Evolutionary conservation across 805 yeast species (phyloP).

Genomic region (Schwanniomyces occidentalis): DNA sequence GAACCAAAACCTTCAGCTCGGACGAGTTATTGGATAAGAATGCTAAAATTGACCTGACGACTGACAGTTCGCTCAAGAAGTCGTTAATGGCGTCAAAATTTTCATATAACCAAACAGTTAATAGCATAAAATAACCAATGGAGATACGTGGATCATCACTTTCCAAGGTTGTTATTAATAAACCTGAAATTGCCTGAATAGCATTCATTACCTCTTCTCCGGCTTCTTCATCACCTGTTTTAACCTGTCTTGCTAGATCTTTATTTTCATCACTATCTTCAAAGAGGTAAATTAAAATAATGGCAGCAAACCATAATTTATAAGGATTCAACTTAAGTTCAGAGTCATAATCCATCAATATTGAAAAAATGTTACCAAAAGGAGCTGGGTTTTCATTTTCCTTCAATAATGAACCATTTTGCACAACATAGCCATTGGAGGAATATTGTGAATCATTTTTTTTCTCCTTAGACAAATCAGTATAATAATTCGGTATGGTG

Average conservation of each 20-base stretch:
- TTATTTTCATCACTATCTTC: conserved; percentile 53
- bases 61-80: conserved; percentile 66
- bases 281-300: conserved; percentile 62
- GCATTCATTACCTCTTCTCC: conserved; percentile 72
- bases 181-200: conserved; percentile 76
- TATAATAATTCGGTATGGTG: conserved; percentile 23
- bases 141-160: conserved; percentile 71
- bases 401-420: not conserved
- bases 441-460: conserved; percentile 9
- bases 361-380: conserved; percentile 63
- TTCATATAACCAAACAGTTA: conserved; percentile 77
- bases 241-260: conserved; percentile 47
- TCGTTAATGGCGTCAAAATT: conserved; percentile 73
- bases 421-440: conserved; percentile 1
- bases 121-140: conserved; percentile 72
- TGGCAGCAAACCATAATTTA: conserved; percentile 78
- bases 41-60: conserved; percentile 66
- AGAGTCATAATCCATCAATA: conserved; percentile 73
- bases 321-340: conserved; percentile 75
- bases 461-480: conserved; percentile 7
- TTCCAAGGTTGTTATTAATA: conserved; percentile 63
- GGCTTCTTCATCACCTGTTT: conserved; percentile 55
- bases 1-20: conserved; percentile 53
- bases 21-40: conserved; percentile 52
- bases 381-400: conserved; percentile 23